Evolutionary conservation across 768 basidiomycete species (phyloP).

Genomic region (Panellus pusillus): DNA sequence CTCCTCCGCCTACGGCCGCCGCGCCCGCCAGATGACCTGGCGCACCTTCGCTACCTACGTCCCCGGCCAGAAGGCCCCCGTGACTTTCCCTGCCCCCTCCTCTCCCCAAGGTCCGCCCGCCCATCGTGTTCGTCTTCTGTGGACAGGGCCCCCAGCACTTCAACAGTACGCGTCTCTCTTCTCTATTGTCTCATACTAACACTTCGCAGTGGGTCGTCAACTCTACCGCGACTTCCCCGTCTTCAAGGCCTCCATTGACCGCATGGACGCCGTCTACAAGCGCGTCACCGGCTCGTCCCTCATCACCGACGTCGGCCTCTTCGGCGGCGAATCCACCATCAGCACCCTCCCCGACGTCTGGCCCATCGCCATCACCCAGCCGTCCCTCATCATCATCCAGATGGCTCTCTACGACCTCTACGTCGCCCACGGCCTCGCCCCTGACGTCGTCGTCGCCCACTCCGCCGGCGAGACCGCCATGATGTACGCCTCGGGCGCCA

Average conservation of each 20-base stretch:
- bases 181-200: not conserved
- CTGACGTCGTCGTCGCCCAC: constrained; percentile 34
- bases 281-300: constrained; percentile 29
- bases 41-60: constrained; percentile 22
- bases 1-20: not conserved
- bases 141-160: constrained; percentile 40
- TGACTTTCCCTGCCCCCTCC: constrained; percentile 25
- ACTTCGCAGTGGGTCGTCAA: constrained; percentile 34
- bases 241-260: constrained; percentile 32
- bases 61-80: not conserved
- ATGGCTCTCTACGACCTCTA: constrained; percentile 35
- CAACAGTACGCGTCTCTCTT: constrained; percentile 24
- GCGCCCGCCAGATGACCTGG: constrained; percentile 14
- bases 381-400: constrained; percentile 35
- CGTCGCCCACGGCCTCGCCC: constrained; percentile 25
- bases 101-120: constrained; percentile 16
- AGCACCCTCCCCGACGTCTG: constrained; percentile 13
- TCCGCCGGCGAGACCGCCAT: constrained; percentile 40
- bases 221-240: constrained; percentile 27
- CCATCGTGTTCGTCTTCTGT: constrained; percentile 35
- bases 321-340: constrained; percentile 12
- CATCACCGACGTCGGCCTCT: constrained; percentile 31
- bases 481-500: constrained; percentile 35
- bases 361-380: constrained; percentile 30
- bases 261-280: constrained; percentile 31